phyloP scores from a whole-genome alignment of 2,329 filamentous ascomycete species.

The Aspergillus phoenicis region DNA sequence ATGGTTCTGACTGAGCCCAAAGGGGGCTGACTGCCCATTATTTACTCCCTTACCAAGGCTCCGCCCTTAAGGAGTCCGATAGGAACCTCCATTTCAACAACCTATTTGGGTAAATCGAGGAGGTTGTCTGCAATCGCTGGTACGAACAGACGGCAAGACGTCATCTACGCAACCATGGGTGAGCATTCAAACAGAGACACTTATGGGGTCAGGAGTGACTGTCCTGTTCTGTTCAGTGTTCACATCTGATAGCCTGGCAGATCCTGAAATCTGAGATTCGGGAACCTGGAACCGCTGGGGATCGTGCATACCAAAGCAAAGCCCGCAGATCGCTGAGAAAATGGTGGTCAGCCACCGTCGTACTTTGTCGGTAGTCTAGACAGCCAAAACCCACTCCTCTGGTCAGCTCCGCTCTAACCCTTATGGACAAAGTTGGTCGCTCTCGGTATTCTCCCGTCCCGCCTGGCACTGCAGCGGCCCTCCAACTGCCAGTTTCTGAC shows the following conservation, averaged over 20 bases:
- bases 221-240: background rate
- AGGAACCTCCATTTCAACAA: background rate
- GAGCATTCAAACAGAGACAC: background rate
- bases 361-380: conserved; percentile 4
- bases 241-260: background rate
- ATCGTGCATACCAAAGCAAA: conserved; percentile 7
- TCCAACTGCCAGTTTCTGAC: conserved; percentile 6
- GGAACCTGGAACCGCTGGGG: conserved; percentile 3
- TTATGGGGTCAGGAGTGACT: background rate
- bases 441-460: conserved; percentile 5
- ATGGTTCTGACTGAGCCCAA: conserved; percentile 17
- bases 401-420: conserved; percentile 5
- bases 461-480: background rate
- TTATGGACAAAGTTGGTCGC: conserved; percentile 6
- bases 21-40: background rate
- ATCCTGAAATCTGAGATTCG: conserved; percentile 1
- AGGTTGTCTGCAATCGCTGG: conserved; percentile 14
- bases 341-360: background rate
- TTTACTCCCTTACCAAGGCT: background rate
- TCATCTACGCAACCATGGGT: conserved; percentile 13
- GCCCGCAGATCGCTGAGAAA: conserved; percentile 4
- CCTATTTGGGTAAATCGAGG: conserved; percentile 6
- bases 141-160: conserved; percentile 13
- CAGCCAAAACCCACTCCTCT: conserved; percentile 8
- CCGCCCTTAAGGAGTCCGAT: conserved; percentile 10